These are phyloP conservation scores for Pyrus hybrid DNA, from an alignment of 331 rosid genomes.

Conservation along the genomic window DNA sequence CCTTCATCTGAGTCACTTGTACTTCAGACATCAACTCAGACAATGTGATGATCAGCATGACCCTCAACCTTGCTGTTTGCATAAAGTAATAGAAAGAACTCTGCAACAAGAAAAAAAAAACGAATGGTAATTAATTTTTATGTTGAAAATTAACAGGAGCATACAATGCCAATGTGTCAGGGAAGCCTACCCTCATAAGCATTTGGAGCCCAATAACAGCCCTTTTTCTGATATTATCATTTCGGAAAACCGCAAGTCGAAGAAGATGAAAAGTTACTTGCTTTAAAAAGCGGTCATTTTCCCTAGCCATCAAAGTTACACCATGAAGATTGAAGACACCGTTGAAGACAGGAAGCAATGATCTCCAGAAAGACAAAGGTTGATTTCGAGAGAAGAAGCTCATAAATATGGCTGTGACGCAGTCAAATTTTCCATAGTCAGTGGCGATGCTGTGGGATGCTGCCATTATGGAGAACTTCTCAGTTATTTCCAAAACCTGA, in stretches of 20 bases:
- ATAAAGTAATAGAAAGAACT: conserved; percentile 81
- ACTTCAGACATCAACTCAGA: conserved; percentile 98
- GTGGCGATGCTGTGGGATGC: conserved; percentile 79
- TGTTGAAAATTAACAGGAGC: conserved; percentile 1
- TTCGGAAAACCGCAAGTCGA: conserved; percentile 88
- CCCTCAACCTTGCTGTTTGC: conserved; percentile 97
- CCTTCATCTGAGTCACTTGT: conserved; percentile 98
- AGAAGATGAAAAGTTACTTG: conserved; percentile 97
- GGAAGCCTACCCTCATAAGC: conserved; percentile 76
- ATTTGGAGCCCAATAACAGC: conserved; percentile 93
- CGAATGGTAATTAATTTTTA: conserved; percentile 3
- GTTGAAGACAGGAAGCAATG: conserved; percentile 80
- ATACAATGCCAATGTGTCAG: conserved; percentile 4
- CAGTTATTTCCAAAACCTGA: conserved; percentile 86
- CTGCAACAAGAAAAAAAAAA: conserved; percentile 38
- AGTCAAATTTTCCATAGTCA: conserved; percentile 90
- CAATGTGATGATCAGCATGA: conserved; percentile 86
- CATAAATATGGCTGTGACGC: conserved; percentile 78
- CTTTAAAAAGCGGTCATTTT: conserved; percentile 94
- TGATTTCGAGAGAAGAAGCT: conserved; percentile 92
- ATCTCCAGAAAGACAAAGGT: conserved; percentile 73
- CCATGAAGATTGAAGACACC: conserved; percentile 79
- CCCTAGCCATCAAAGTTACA: conserved; percentile 88
- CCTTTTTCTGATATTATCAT: conserved; percentile 82
- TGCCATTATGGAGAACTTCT: conserved; percentile 75